Evolutionary conservation across 331 rosid genomes (phyloP), one percentile per base, ranked within the genome.

Genomic region (Acacia pycnantha): DNA sequence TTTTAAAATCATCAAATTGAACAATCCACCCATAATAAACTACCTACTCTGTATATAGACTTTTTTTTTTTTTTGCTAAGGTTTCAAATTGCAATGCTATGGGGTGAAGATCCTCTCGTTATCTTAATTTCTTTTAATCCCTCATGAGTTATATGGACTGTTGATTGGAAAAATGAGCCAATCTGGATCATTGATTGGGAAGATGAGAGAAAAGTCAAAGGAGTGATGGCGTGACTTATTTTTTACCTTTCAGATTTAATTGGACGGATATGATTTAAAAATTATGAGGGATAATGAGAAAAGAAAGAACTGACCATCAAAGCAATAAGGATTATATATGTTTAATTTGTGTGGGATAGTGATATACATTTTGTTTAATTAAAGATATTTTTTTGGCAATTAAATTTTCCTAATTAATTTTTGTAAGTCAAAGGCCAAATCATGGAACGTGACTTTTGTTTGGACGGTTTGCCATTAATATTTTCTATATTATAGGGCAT

Each of bases 81-180:
- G 80, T 68, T 50, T 76, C 75, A 72, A 65, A 22, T 58, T 84
- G 85, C 77, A 64, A 73, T 72, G 88, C 82, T 85, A 82, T 67
- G n/a, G n/a, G n/a, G n/a, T n/a, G n/a, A n/a, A n/a, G n/a, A n/a
- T n/a, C n/a, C n/a, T n/a, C n/a, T n/a, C n/a, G n/a, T n/a, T n/a
- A n/a, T n/a, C n/a, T n/a, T n/a, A n/a, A n/a, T n/a, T n/a, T n/a
- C n/a, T n/a, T n/a, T n/a, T n/a, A n/a, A n/a, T n/a, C n/a, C n/a
- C n/a, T n/a, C n/a, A n/a, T n/a, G n/a, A n/a, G n/a, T n/a, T n/a
- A n/a, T n/a, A n/a, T n/a, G n/a, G n/a, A n/a, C n/a, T n/a, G n/a
- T n/a, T n/a, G n/a, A n/a, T n/a, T n/a, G n/a, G n/a, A n/a, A n/a
- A n/a, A n/a, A n/a, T n/a, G n/a, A n/a, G n/a, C n/a, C n/a, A n/a